These are phyloP conservation scores for Aureobasidium subglaciale DNA, from an alignment of 2,329 filamentous ascomycete species.

Conservation along the genomic window DNA sequence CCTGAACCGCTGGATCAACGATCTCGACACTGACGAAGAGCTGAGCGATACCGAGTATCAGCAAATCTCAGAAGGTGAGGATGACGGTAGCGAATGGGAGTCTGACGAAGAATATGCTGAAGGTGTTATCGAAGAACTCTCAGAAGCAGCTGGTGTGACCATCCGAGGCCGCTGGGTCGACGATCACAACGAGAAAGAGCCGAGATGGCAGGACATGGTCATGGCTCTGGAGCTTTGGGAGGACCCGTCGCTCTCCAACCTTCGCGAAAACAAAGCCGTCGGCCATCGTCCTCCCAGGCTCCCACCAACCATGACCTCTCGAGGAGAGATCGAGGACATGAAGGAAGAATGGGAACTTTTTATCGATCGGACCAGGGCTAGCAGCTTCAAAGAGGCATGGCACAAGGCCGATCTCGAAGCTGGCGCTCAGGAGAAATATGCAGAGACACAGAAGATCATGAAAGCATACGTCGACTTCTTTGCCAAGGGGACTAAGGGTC, in stretches of 20 bases:
- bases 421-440: slow-evolving; percentile 32
- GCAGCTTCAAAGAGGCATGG: slow-evolving; percentile 37
- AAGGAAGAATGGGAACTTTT: slow-evolving; percentile 12
- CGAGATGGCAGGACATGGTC: slow-evolving; percentile 5
- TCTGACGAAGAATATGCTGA: slow-evolving; percentile 11
- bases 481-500: slow-evolving; percentile 1
- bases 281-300: not conserved
- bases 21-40: slow-evolving; percentile 13
- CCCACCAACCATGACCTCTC: not conserved
- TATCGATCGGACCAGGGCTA: slow-evolving; percentile 25
- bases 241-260: not conserved
- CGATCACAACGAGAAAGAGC: slow-evolving; percentile 6
- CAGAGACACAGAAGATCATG: slow-evolving; percentile 33
- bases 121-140: slow-evolving; percentile 13
- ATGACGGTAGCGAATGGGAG: slow-evolving; percentile 12
- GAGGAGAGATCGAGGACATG: slow-evolving; percentile 13
- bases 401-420: slow-evolving; percentile 40
- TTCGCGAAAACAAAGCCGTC: not conserved
- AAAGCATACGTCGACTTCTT: slow-evolving; percentile 15
- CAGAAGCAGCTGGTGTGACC: slow-evolving; percentile 8
- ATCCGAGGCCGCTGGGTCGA: slow-evolving; percentile 13
- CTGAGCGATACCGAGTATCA: slow-evolving; percentile 13
- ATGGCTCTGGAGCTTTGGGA: slow-evolving; percentile 13
- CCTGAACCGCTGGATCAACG: slow-evolving; percentile 13
- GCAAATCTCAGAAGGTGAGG: slow-evolving; percentile 8